Conservation (phyloP, 2,329 filamentous ascomycete species). For the Magnaporthales sp. region DNA sequence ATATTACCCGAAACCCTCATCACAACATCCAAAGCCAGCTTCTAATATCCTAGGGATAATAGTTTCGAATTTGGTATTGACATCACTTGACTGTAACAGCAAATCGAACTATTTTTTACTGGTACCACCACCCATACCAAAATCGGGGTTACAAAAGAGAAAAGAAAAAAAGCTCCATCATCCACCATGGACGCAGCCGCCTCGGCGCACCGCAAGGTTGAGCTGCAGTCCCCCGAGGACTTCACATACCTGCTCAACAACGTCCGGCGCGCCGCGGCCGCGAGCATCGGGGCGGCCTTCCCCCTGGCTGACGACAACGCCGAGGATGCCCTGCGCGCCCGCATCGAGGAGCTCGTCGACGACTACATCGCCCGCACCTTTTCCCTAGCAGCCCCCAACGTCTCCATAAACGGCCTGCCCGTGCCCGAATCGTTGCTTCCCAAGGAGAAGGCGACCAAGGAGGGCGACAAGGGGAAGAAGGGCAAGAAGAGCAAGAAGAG, state of each 20-base stretch:
- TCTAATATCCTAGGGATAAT: background rate
- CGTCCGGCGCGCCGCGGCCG: slow-evolving; percentile 57
- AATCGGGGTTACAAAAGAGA: too few relatives aligned
- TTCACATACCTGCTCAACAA: slow-evolving; percentile 62
- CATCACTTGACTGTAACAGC: background rate
- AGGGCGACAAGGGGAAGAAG: background rate
- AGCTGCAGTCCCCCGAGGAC: slow-evolving; percentile 70
- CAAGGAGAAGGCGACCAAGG: slow-evolving; percentile 5
- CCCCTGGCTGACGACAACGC: slow-evolving; percentile 47
- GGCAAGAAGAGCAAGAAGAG: background rate
- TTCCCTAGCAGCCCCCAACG: slow-evolving; percentile 46
- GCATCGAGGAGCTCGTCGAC: slow-evolving; percentile 51
- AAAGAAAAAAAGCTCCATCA: background rate
- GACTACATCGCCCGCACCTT: slow-evolving; percentile 58
- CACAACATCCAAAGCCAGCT: background rate
- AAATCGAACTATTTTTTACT: background rate
- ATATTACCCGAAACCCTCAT: background rate
- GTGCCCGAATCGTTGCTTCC: slow-evolving; percentile 30
- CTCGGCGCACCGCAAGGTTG: slow-evolving; percentile 59
- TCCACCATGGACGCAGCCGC: background rate
- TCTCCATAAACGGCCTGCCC: slow-evolving; percentile 53
- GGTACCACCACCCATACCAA: background rate
- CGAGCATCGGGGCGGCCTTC: slow-evolving; percentile 59
- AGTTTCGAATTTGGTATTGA: background rate
- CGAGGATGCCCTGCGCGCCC: slow-evolving; percentile 44